These are phyloP conservation scores for Monosporascus sp. DNA, from an alignment of 2,329 filamentous ascomycete species.

Conservation along the genomic window DNA sequence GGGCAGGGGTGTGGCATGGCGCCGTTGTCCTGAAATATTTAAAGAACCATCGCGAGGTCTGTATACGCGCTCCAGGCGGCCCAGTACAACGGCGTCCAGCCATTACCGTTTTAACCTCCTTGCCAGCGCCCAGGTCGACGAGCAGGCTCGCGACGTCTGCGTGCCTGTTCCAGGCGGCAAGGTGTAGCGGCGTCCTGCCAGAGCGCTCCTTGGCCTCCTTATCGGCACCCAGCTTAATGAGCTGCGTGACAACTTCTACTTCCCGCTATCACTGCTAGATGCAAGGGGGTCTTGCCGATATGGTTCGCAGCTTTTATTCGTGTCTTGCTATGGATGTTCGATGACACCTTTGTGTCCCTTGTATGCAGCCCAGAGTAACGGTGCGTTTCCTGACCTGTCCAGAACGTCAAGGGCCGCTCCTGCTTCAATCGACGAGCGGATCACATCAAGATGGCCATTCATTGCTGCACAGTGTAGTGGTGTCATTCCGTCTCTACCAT, in stretches of 20 bases:
- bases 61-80: too few relatives aligned
- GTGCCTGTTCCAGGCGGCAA: too few relatives aligned
- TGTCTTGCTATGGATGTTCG: conserved; percentile 3
- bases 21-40: too few relatives aligned
- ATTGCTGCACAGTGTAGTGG: conserved; percentile 15
- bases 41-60: too few relatives aligned
- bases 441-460: conserved; percentile 2
- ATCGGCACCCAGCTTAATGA: conserved; percentile 20
- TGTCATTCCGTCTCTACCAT: conserved; percentile 8
- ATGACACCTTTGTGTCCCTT: neutral
- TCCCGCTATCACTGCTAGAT: conserved; percentile 4
- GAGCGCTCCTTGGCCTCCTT: conserved; percentile 10
- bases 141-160: too few relatives aligned
- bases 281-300: conserved; percentile 9
- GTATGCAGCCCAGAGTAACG: conserved; percentile 5
- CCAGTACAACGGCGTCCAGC: too few relatives aligned
- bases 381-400: conserved; percentile 2
- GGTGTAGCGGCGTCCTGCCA: neutral
- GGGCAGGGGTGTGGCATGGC: too few relatives aligned
- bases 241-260: conserved; percentile 16
- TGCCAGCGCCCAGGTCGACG: too few relatives aligned
- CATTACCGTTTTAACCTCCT: too few relatives aligned
- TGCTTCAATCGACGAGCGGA: neutral
- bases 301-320: conserved; percentile 5
- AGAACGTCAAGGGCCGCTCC: neutral